Percentiles rank a stretch among this genome's conserved stretches.
phyloP scores from a whole-genome alignment of 352 stramenopile genomes.

The Globisporangium lucens region DNA sequence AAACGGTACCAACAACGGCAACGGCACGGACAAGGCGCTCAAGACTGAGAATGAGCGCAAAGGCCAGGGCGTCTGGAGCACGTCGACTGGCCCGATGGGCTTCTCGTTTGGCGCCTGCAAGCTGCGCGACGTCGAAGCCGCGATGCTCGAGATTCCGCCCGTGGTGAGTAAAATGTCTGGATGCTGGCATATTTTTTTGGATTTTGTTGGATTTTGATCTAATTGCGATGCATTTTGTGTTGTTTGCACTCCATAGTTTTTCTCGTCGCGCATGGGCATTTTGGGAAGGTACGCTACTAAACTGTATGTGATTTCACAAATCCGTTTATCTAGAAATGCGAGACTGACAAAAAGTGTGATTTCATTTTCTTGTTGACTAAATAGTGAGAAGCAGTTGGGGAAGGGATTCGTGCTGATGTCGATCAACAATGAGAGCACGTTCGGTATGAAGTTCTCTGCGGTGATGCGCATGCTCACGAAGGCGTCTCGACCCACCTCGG shows the following conservation, averaged over 20 bases:
- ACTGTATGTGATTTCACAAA: background rate
- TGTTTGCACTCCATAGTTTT: conserved; percentile 34
- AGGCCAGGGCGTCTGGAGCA: conserved; percentile 67
- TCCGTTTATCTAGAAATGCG: background rate
- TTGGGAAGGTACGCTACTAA: too few relatives aligned
- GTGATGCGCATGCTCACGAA: conserved; percentile 53
- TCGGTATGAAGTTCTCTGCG: conserved; percentile 45
- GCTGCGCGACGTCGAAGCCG: conserved; percentile 56
- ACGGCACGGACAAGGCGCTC: conserved; percentile 12
- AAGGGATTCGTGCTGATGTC: conserved; percentile 75
- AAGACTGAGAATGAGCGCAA: conserved; percentile 40
- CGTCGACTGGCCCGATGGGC: conserved; percentile 47
- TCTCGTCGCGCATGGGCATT: conserved; percentile 39
- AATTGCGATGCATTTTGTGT: background rate
- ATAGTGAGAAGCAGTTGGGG: conserved; percentile 57
- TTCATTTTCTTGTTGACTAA: too few relatives aligned
- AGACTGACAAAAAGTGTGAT: background rate
- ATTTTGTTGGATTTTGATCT: background rate
- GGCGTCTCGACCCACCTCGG: conserved; percentile 57
- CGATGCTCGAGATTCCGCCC: conserved; percentile 62
- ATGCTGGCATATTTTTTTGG: background rate
- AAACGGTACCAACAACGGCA: background rate
- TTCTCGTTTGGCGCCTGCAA: conserved; percentile 55
- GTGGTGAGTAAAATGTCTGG: conserved; percentile 23
- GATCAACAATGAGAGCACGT: conserved; percentile 80